Percentiles rank a stretch among this genome's conserved stretches.
Conservation (phyloP, 2,329 filamentous ascomycete species). For the Ophiosphaerella narmari region DNA sequence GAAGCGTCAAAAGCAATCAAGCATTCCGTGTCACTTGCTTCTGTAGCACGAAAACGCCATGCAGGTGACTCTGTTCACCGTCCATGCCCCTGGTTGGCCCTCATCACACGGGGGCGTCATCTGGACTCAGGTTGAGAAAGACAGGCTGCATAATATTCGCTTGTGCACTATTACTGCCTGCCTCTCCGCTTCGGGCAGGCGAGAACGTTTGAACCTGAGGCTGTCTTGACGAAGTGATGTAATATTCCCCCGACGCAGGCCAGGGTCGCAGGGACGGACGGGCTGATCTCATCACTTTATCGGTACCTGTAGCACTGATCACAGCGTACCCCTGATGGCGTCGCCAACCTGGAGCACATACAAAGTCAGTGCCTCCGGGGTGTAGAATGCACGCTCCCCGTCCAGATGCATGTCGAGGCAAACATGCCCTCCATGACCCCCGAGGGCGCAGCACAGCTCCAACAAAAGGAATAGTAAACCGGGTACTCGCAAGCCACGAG, state of each 20-base stretch:
- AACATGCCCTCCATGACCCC: no score
- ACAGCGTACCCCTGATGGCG: not conserved
- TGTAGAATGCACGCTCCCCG: no score
- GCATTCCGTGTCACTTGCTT: slow-evolving; percentile 11
- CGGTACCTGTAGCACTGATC: slow-evolving; percentile 1
- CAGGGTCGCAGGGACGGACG: no score
- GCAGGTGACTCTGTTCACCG: slow-evolving; percentile 10
- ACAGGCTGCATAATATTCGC: not conserved
- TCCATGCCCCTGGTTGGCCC: slow-evolving; percentile 2
- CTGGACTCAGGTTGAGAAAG: slow-evolving; percentile 3
- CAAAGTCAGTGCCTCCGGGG: no score
- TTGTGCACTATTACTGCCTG: slow-evolving; percentile 3
- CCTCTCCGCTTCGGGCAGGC: slow-evolving; percentile 6
- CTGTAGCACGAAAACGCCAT: slow-evolving; percentile 9
- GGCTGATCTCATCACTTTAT: slow-evolving; percentile 36
- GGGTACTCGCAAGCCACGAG: slow-evolving; percentile 16
- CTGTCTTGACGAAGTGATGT: not conserved
- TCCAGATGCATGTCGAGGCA: no score
- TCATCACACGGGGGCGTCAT: slow-evolving; percentile 27
- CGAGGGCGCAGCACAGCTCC: slow-evolving; percentile 20
- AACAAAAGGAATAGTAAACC: not conserved
- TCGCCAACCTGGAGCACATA: not conserved
- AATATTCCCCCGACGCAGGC: no score
- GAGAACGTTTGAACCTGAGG: slow-evolving; percentile 4
- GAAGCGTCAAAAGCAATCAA: not conserved